Percentiles rank a stretch among this genome's conserved stretches.
Conservation (phyloP, 1,139 yeast species). For the Pichia sp. region DNA sequence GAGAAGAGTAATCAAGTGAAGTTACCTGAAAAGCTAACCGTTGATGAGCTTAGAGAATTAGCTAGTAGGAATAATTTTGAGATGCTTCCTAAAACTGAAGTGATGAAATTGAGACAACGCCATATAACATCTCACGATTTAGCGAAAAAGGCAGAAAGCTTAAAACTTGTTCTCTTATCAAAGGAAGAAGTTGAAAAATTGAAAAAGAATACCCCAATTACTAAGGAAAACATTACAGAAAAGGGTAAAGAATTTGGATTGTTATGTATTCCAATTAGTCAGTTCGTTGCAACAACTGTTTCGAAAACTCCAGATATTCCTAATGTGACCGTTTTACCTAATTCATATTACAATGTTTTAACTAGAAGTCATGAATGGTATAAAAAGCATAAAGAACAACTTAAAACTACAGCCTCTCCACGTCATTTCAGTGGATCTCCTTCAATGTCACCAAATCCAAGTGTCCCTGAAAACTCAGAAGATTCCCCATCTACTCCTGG, state of each 20-base stretch:
- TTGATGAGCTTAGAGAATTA: constrained; percentile 13
- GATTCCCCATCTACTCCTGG: constrained; percentile 1
- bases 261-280: constrained; percentile 46
- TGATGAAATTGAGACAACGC: constrained; percentile 22
- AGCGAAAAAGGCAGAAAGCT: constrained; percentile 37
- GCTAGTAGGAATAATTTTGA: constrained; percentile 26
- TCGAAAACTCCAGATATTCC: constrained; percentile 48
- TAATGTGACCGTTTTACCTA: constrained; percentile 57
- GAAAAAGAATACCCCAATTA: constrained; percentile 18
- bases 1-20: constrained; percentile 6
- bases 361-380: constrained; percentile 31
- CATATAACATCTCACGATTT: constrained; percentile 25
- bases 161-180: constrained; percentile 39
- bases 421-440: constrained; percentile 30
- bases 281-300: constrained; percentile 55
- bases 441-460: neutral
- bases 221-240: constrained; percentile 22
- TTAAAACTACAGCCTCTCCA: constrained; percentile 17
- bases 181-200: constrained; percentile 26
- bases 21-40: constrained; percentile 9
- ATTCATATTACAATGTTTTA: constrained; percentile 54
- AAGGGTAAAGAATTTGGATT: constrained; percentile 41
- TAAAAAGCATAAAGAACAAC: constrained; percentile 31
- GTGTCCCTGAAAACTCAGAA: constrained; percentile 8
- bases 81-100: constrained; percentile 24